phyloP scores from a whole-genome alignment of 805 yeast genomes.

The Saccharomycopsis sp. region DNA sequence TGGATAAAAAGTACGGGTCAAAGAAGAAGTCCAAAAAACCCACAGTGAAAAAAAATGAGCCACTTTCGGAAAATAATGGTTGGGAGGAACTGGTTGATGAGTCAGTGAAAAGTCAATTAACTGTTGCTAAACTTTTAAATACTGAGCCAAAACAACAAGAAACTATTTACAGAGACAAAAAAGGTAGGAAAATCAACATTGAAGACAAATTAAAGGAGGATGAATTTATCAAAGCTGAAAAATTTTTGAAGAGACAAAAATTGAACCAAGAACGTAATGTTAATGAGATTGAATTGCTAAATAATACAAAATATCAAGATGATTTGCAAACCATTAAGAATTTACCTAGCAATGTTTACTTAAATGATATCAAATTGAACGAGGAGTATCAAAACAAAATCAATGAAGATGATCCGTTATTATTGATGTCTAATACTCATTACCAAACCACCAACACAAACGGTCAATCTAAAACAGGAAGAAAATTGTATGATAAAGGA shows the following conservation, averaged over 20 bases:
- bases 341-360: slow-evolving; percentile 6
- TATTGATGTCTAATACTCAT: slow-evolving; percentile 18
- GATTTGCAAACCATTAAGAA: slow-evolving; percentile 3
- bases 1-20: slow-evolving; percentile 13
- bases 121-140: not conserved
- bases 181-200: slow-evolving; percentile 5
- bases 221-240: not conserved
- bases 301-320: slow-evolving; percentile 1
- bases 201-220: slow-evolving; percentile 7
- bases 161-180: slow-evolving; percentile 10
- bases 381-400: slow-evolving; percentile 6
- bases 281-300: slow-evolving; percentile 1
- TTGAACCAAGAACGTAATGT: slow-evolving; percentile 1
- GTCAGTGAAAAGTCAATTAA: too few relatives aligned
- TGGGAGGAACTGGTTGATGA: not conserved
- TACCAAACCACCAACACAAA: not conserved
- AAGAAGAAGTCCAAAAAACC: not conserved
- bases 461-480: slow-evolving; percentile 28
- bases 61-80: not conserved
- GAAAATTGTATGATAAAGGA: slow-evolving; percentile 37
- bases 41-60: not conserved
- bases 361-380: slow-evolving; percentile 10
- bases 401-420: slow-evolving; percentile 15
- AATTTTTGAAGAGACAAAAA: slow-evolving; percentile 2
- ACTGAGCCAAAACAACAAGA: not conserved